phyloP scores from a whole-genome alignment of 257 asterid genomes.

The Plantago major region DNA sequence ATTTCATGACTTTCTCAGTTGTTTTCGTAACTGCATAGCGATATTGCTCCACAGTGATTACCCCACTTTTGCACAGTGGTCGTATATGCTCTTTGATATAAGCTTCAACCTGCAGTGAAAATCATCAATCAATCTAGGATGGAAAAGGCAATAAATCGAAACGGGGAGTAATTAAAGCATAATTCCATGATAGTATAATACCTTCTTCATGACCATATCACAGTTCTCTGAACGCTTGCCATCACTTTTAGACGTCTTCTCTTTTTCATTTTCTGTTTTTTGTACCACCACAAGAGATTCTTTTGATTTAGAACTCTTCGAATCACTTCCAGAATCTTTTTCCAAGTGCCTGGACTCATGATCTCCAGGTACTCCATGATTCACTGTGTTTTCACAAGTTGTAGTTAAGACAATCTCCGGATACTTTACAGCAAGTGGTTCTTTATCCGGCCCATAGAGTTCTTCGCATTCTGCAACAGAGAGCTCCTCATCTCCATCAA shows the following conservation, averaged over 20 bases:
- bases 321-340: constrained; percentile 17
- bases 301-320: constrained; percentile 16
- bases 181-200: background rate
- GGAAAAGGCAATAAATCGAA: background rate
- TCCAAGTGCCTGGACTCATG: constrained; percentile 19
- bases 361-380: constrained; percentile 22
- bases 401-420: constrained; percentile 40
- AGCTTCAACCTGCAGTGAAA: constrained; percentile 67
- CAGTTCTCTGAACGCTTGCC: constrained; percentile 39
- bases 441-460: constrained; percentile 89
- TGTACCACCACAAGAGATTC: constrained; percentile 30
- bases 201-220: constrained; percentile 39
- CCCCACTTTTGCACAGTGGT: constrained; percentile 94
- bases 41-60: constrained; percentile 85
- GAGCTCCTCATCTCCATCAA: constrained; percentile 43
- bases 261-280: constrained; percentile 25
- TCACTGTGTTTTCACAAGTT: constrained; percentile 23
- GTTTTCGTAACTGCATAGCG: constrained; percentile 94
- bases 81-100: constrained; percentile 93
- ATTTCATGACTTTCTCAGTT: constrained; percentile 92
- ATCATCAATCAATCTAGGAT: constrained; percentile 3
- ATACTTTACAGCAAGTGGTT: constrained; percentile 47
- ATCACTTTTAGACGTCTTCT: constrained; percentile 34
- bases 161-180: background rate
- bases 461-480: constrained; percentile 82